A percentile compares a stretch with the other conserved stretches of the same genome.
These are phyloP conservation scores for Yarrowia sp. DNA, from an alignment of 805 yeast species.

Conservation along the genomic window DNA sequence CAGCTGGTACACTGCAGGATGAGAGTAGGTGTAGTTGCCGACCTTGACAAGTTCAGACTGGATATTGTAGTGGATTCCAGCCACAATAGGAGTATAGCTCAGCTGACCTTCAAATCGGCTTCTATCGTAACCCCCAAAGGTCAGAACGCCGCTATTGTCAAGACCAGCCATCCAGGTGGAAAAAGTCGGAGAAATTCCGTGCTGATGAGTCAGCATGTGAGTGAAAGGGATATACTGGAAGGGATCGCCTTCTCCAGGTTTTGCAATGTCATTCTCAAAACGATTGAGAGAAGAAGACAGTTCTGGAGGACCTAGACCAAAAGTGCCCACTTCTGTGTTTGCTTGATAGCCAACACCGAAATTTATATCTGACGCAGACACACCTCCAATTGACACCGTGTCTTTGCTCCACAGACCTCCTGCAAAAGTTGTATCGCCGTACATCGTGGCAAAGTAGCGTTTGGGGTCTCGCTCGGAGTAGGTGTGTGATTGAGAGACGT, in stretches of 20 bases:
- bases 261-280: too few relatives aligned
- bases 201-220: too few relatives aligned
- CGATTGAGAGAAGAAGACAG: background rate
- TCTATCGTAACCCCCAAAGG: slow-evolving; percentile 17
- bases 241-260: too few relatives aligned
- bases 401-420: slow-evolving; percentile 10
- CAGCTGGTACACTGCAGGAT: background rate
- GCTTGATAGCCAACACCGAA: background rate
- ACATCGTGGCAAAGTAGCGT: background rate
- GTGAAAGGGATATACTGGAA: background rate
- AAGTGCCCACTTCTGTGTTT: background rate
- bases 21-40: background rate
- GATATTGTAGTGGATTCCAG: background rate
- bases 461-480: background rate
- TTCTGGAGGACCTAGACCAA: background rate
- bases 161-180: slow-evolving; percentile 7
- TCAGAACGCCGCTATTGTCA: background rate
- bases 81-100: background rate
- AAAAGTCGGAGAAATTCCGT: background rate
- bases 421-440: background rate
- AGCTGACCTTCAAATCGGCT: background rate
- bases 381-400: background rate
- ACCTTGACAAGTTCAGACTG: background rate
- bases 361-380: background rate
- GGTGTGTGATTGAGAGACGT: too few relatives aligned